phyloP scores from a whole-genome alignment of 495 filamentous ascomycete species.

The Cercophora sp. region DNA sequence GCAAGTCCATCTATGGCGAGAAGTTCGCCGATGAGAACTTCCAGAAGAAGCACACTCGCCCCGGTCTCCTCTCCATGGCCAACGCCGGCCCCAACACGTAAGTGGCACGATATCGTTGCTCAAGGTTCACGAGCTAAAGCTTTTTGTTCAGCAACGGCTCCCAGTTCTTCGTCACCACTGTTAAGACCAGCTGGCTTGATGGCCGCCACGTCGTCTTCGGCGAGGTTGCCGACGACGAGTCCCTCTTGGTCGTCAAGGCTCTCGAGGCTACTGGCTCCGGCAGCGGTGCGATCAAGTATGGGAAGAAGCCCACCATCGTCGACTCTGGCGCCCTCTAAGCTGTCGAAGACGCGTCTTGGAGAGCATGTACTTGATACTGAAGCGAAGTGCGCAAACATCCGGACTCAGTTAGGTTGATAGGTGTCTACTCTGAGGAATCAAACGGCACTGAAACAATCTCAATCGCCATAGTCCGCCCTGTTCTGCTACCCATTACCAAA shows the following conservation, averaged over 20 bases:
- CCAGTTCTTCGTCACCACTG: slow-evolving; percentile 77
- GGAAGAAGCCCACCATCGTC: slow-evolving; percentile 65
- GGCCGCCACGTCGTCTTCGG: slow-evolving; percentile 82
- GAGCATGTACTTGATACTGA: neutral
- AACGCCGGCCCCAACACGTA: slow-evolving; percentile 79
- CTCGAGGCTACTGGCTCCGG: slow-evolving; percentile 67
- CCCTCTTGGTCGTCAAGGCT: slow-evolving; percentile 61
- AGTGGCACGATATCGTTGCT: too few relatives aligned
- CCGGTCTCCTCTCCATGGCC: slow-evolving; percentile 74
- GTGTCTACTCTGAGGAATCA: neutral
- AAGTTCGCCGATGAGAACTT: slow-evolving; percentile 86
- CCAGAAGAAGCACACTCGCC: slow-evolving; percentile 55
- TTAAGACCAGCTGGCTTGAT: slow-evolving; percentile 68
- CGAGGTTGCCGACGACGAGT: slow-evolving; percentile 63
- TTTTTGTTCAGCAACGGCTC: slow-evolving; percentile 58
- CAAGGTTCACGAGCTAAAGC: too few relatives aligned
- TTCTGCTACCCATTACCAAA: too few relatives aligned
- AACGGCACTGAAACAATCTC: neutral
- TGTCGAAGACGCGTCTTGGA: neutral
- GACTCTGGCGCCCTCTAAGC: slow-evolving; percentile 52
- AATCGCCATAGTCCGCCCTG: too few relatives aligned
- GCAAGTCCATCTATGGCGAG: slow-evolving; percentile 84
- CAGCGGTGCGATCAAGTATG: slow-evolving; percentile 58
- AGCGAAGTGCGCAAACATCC: neutral
- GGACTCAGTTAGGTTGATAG: neutral